These are phyloP conservation scores for Glomus cerebriforme DNA, from an alignment of 192 early-diverging fungal genomes.

Conservation along the genomic window DNA sequence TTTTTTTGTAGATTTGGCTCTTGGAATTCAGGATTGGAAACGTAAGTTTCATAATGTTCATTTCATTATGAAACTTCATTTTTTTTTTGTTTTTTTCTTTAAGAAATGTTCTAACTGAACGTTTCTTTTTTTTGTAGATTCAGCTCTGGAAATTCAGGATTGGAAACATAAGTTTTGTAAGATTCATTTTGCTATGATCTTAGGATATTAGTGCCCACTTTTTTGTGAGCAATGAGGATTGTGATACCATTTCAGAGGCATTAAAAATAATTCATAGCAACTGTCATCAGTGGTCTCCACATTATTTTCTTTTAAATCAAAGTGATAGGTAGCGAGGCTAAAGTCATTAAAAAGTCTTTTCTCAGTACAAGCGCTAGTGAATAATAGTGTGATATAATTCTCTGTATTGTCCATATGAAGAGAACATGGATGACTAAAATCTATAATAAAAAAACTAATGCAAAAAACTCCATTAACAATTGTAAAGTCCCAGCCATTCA, in stretches of 20 bases:
- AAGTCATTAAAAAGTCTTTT: conserved; percentile 20
- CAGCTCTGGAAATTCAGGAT: no score
- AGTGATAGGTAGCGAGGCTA: conserved; percentile 8
- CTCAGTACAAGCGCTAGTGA: not conserved
- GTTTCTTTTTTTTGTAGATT: no score
- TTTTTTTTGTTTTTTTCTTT: no score
- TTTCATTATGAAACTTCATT: no score
- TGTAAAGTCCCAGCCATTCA: conserved; percentile 11
- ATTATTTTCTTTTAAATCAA: conserved; percentile 29
- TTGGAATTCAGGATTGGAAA: no score
- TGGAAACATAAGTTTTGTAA: no score
- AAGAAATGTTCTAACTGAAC: no score
- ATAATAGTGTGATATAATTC: conserved; percentile 23
- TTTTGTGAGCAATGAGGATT: not conserved
- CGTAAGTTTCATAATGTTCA: no score
- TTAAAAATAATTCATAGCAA: conserved; percentile 22
- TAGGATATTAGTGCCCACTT: no score
- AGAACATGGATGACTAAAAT: conserved; percentile 19
- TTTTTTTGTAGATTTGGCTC: no score
- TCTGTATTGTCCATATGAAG: conserved; percentile 24
- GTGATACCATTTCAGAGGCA: conserved; percentile 15
- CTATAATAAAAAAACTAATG: no score
- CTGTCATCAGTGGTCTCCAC: not conserved
- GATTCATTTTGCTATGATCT: no score
- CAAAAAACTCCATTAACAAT: conserved; percentile 3